Base-by-base conservation (phyloP, 2,329 filamentous ascomycete genomes). In the Pestalotiopsis sp. region DNA sequence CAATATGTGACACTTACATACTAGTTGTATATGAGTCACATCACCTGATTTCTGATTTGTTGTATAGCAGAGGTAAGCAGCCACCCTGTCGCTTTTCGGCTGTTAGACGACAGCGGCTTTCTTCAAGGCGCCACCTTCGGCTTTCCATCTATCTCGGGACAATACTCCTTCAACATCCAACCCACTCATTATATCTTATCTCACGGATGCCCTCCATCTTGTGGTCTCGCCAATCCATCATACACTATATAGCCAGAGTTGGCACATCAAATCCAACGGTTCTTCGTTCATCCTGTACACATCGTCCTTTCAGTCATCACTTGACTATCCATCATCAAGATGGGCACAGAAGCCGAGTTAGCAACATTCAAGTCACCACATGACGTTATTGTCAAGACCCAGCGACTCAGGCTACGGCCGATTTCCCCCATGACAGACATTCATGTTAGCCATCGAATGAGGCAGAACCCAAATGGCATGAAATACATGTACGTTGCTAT, bases 131-230 rank as follows among this genome's bases (percentile, higher is more conserved):
- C 45, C 45, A 20, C 17, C 11, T 20, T 52, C 45, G 45, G 45
- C 45, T 52, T 52, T 52, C 11, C 45, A 52, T 23, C 45, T 52
- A 52, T 23, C 45, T 7, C 20, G 45, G 45, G 45, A 52, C n/a
- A 52, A 52, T 52, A 52, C 45, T 52, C 45, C 45, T 52, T 52
- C 6, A 1, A 52, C n/a, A 9, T 52, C 17, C 45, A 52, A 52
- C 20, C 45, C 45, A 9, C 17, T 52, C 45, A 52, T 52, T 52
- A n/a, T n/a, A 52, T 52, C n/a, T 52, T 23, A 52, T 52, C 45
- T 52, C 78, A n/a, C 20, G 45, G 17, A n/a, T 52, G 11, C 45
- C 5, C 4, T 20, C 45, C 17, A 23, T 52, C 4, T n/a, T n/a
- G 45, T 3, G n/a, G 0, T 52, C n/a, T n/a, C 20, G 23, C 45